Conservation (phyloP, 352 stramenopile species). For the Phytophthora meadii region DNA sequence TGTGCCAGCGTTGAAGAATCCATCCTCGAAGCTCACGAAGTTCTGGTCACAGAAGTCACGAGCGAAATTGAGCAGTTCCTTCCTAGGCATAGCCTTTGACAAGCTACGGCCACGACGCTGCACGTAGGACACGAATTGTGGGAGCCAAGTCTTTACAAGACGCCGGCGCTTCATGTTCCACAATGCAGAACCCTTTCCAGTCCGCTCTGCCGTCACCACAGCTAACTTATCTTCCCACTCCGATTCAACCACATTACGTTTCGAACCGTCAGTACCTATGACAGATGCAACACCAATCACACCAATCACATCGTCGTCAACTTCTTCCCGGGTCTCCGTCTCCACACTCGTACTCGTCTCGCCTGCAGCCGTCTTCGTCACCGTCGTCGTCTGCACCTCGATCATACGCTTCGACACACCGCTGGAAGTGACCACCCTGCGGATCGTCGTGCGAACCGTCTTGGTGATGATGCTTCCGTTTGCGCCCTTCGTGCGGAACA, state of each 20-base stretch:
- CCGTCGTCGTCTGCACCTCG: constrained; percentile 35
- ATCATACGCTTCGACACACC: constrained; percentile 34
- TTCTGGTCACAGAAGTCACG: constrained; percentile 43
- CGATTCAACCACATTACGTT: neutral
- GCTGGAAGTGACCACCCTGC: constrained; percentile 25
- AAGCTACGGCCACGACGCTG: constrained; percentile 36
- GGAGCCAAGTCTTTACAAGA: constrained; percentile 39
- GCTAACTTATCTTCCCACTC: constrained; percentile 19
- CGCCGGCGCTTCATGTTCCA: constrained; percentile 35
- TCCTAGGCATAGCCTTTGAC: constrained; percentile 35
- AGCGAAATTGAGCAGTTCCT: constrained; percentile 42
- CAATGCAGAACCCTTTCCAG: constrained; percentile 32
- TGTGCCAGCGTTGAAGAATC: constrained; percentile 40
- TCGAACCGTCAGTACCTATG: constrained; percentile 21
- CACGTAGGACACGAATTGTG: constrained; percentile 42
- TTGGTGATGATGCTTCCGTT: constrained; percentile 37
- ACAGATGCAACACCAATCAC: constrained; percentile 19
- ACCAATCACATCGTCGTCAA: neutral
- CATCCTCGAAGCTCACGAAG: constrained; percentile 38
- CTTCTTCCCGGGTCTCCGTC: constrained; percentile 23
- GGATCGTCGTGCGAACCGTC: constrained; percentile 40
- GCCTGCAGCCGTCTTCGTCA: constrained; percentile 25
- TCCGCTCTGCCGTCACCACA: constrained; percentile 11
- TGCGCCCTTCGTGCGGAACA: constrained; percentile 26
- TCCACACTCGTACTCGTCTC: constrained; percentile 29